Evolutionary conservation across 2,329 filamentous ascomycete genomes (phyloP), one percentile per base, ranked within the genome.

Genomic region (Colletotrichum sp.): DNA sequence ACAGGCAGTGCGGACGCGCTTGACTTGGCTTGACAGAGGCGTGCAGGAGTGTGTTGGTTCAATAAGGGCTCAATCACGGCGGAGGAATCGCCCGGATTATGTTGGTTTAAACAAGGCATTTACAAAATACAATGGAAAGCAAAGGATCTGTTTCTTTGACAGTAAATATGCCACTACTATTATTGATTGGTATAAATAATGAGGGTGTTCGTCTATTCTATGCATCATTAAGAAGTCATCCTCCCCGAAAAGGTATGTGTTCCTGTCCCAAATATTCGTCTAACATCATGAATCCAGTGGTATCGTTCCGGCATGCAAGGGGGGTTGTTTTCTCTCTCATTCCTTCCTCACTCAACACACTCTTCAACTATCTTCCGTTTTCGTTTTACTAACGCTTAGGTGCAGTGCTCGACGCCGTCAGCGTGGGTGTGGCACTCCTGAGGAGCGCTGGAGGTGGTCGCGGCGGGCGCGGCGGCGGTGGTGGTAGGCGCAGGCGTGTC

Each of bases 391-490:
- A 4, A 29, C 8, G 22, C 9, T 29, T 75, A 78, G 19, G 65
- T 55, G 72, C 79, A 80, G 76, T 80, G 79, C 11, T 79, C 80
- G 83, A 8, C 88, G 86, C 63, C 86, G 83, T n/a, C 87, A 15
- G 80, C 83, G 69, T 85, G 88, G n/a, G 84, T 86, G 19, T 82
- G 83, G 39, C 83, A 82, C 32, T 84, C 92, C 12, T 93, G 78
- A 90, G 92, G 72, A 86, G 87, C 19, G 83, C 92, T 8, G 87
- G 92, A 78, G 87, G 92, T 91, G 91, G 79, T 88, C 92, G 78
- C 88, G 85, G n/a, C 82, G 85, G 25, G 81, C 80, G 15, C 80
- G 89, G 22, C 80, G 80, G 36, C 91, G 13, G 71, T 68, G 44
- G 67, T 65, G 57, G 72, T 72, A 11, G 76, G 67, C 6, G 65